A percentile compares a stretch with the other conserved stretches of the same genome.
Evolutionary conservation across 2,329 filamentous ascomycete genomes (phyloP).

Genomic region (Phyllosticta paracitricarpa): DNA sequence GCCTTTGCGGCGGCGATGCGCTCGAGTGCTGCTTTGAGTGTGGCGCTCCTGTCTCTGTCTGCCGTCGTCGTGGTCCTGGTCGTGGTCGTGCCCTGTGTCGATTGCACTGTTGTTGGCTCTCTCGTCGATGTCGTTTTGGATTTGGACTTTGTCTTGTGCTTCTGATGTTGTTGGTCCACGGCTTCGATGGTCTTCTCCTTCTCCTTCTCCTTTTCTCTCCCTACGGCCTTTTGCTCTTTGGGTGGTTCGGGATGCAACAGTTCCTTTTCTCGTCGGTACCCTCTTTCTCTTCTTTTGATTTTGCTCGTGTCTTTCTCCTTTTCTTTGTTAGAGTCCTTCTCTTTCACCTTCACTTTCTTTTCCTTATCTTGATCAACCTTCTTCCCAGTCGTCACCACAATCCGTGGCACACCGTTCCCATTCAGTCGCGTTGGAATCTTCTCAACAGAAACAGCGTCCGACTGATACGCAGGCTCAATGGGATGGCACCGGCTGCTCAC

Average conservation of each 20-base stretch:
- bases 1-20: not conserved
- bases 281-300: not conserved
- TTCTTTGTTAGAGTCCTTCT: not conserved
- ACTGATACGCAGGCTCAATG: not conserved
- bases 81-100: not conserved
- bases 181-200: not conserved
- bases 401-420: conserved; percentile 2
- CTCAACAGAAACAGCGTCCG: not conserved
- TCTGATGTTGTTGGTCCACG: not conserved
- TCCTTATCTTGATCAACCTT: not conserved
- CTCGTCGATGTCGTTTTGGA: not conserved
- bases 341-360: not conserved
- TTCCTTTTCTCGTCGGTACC: not conserved
- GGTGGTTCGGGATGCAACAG: not conserved
- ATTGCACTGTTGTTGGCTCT: not conserved
- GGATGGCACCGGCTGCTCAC: not conserved
- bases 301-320: not conserved
- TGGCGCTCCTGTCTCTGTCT: not conserved
- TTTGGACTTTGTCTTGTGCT: not conserved
- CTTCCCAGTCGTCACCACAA: not conserved
- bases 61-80: not conserved
- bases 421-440: not conserved
- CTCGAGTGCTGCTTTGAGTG: not conserved
- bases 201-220: not conserved
- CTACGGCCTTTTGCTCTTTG: not conserved